Evolutionary conservation across 495 filamentous ascomycete genomes (phyloP).

Genomic region (Podospora conica): DNA sequence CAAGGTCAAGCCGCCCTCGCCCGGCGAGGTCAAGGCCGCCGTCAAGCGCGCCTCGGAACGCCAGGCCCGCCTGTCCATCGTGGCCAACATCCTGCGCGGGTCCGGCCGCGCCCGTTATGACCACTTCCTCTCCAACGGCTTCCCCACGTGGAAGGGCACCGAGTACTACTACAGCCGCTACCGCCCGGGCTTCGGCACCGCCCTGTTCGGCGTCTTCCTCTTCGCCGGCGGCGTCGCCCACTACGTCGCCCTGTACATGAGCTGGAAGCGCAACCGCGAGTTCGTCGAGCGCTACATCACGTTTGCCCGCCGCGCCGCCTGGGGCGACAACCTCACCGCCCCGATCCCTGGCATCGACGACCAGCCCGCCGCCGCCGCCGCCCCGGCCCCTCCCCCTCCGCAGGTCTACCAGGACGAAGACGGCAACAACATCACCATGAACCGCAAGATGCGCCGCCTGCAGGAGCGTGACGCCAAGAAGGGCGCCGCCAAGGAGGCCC

Average conservation of each 20-base stretch:
- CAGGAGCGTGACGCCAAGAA: slow-evolving; percentile 76
- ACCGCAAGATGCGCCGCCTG: slow-evolving; percentile 79
- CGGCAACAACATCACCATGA: slow-evolving; percentile 51
- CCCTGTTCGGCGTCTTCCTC: slow-evolving; percentile 76
- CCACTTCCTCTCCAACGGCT: slow-evolving; percentile 88
- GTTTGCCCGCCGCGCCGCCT: slow-evolving; percentile 79
- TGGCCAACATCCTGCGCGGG: slow-evolving; percentile 79
- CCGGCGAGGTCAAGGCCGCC: slow-evolving; percentile 66
- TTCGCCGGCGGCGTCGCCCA: slow-evolving; percentile 79
- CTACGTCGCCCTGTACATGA: slow-evolving; percentile 74
- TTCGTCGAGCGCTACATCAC: slow-evolving; percentile 88
- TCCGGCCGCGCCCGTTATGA: slow-evolving; percentile 81
- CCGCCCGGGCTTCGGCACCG: slow-evolving; percentile 80
- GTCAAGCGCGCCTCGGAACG: slow-evolving; percentile 70
- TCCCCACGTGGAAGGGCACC: slow-evolving; percentile 92
- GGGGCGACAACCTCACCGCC: slow-evolving; percentile 54
- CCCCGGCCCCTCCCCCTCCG: slow-evolving; percentile 19
- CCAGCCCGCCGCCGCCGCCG: slow-evolving; percentile 32
- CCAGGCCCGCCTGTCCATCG: slow-evolving; percentile 74
- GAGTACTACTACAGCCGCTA: slow-evolving; percentile 96
- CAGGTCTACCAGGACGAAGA: slow-evolving; percentile 44
- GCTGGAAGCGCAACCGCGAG: slow-evolving; percentile 81
- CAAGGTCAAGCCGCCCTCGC: slow-evolving; percentile 63
- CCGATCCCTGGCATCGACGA: slow-evolving; percentile 55
- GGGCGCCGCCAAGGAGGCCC: slow-evolving; percentile 42